Evolutionary conservation across 306 rosid species (phyloP).

Genomic region (Lathyrus tuberosus): DNA sequence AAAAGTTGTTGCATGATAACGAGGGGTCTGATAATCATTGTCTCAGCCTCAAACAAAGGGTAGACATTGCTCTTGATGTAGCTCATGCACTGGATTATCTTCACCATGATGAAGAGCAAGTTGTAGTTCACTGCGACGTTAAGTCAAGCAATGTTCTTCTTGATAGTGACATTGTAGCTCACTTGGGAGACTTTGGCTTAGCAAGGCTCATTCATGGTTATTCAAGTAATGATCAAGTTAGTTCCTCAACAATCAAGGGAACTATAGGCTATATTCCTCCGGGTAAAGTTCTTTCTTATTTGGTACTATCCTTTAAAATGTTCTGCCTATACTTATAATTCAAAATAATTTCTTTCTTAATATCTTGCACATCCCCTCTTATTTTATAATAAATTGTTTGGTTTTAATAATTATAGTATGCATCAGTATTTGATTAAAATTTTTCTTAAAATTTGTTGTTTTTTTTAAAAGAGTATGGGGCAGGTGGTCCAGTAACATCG

Average conservation of each 20-base stretch:
- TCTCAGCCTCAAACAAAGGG: constrained; percentile 17
- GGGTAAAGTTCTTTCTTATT: constrained; percentile 24
- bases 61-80: constrained; percentile 45
- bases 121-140: constrained; percentile 47
- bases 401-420: too few relatives aligned
- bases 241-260: constrained; percentile 35
- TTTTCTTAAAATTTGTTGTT: too few relatives aligned
- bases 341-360: too few relatives aligned
- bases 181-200: constrained; percentile 51
- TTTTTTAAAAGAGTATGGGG: constrained; percentile 38
- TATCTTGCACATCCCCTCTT: too few relatives aligned
- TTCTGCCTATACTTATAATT: neutral
- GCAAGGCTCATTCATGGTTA: constrained; percentile 34
- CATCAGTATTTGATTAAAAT: too few relatives aligned
- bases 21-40: neutral
- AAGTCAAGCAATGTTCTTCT: constrained; percentile 55
- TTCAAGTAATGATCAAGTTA: constrained; percentile 21
- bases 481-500: constrained; percentile 4
- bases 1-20: constrained; percentile 26
- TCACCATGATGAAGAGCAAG: constrained; percentile 36
- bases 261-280: constrained; percentile 48
- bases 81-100: constrained; percentile 52
- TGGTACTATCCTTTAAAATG: neutral
- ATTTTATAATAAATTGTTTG: too few relatives aligned
- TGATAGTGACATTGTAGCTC: constrained; percentile 39